Percentiles rank a stretch among this genome's conserved stretches.
phyloP scores from a whole-genome alignment of 768 basidiomycete genomes.

The Phylloporus sp. region DNA sequence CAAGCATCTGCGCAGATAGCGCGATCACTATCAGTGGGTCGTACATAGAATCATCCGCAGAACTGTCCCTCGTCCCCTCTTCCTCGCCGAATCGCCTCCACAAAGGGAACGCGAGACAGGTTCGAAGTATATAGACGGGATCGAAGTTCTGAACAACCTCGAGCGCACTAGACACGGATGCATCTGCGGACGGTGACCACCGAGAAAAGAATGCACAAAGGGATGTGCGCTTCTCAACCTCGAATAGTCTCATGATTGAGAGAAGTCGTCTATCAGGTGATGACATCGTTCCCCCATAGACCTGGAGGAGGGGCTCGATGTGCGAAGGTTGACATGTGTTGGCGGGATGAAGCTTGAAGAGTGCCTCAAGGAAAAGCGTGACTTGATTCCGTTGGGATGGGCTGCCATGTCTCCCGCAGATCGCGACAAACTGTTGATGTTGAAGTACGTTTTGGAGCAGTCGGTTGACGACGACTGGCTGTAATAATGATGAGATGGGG shows the following conservation, averaged over 20 bases:
- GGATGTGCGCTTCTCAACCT: conserved; percentile 62
- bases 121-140: conserved; percentile 60
- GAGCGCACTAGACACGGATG: conserved; percentile 44
- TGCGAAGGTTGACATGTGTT: conserved; percentile 87
- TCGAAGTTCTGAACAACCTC: conserved; percentile 74
- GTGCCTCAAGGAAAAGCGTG: conserved; percentile 51
- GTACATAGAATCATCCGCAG: conserved; percentile 49
- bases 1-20: conserved; percentile 64
- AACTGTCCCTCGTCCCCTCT: conserved; percentile 15
- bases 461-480: conserved; percentile 72
- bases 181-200: conserved; percentile 57
- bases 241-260: conserved; percentile 76
- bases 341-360: conserved; percentile 74
- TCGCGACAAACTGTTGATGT: conserved; percentile 56
- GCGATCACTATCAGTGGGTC: conserved; percentile 77
- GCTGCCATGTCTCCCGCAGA: conserved; percentile 31
- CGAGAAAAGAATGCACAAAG: conserved; percentile 55
- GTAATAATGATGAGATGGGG: not conserved
- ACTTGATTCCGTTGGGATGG: conserved; percentile 42
- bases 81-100: conserved; percentile 52
- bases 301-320: conserved; percentile 65
- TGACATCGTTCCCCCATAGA: conserved; percentile 76
- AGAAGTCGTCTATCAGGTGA: conserved; percentile 62
- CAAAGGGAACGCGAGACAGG: conserved; percentile 66
- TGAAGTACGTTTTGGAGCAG: conserved; percentile 74